Evolutionary conservation across 176 grass and related monocot species (phyloP).

Genomic region (Ensete ventricosum): DNA sequence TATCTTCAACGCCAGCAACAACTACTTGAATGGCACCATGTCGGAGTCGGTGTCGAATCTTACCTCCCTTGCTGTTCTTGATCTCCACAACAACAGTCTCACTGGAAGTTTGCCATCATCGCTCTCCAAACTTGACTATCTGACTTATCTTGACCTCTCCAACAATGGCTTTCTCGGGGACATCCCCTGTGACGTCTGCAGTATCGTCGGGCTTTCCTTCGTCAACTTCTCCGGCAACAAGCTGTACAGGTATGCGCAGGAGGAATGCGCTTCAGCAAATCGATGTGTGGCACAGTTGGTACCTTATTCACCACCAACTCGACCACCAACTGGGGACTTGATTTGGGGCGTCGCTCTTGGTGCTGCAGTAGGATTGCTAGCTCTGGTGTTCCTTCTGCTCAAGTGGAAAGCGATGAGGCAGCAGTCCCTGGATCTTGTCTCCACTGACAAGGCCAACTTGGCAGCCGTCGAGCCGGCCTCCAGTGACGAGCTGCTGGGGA

Average conservation of each 20-base stretch:
- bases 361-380: slow-evolving; percentile 22
- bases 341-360: slow-evolving; percentile 39
- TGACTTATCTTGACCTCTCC: slow-evolving; percentile 87
- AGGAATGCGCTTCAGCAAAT: slow-evolving; percentile 43
- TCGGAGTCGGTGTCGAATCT: slow-evolving; percentile 67
- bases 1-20: slow-evolving; percentile 74
- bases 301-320: slow-evolving; percentile 25
- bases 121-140: slow-evolving; percentile 53
- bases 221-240: slow-evolving; percentile 72
- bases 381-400: slow-evolving; percentile 34
- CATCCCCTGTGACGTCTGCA: slow-evolving; percentile 70
- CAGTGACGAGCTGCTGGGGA: slow-evolving; percentile 76
- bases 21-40: slow-evolving; percentile 57
- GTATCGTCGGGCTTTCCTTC: slow-evolving; percentile 56
- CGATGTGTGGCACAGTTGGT: slow-evolving; percentile 25
- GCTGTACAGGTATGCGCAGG: slow-evolving; percentile 32
- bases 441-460: slow-evolving; percentile 37
- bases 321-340: slow-evolving; percentile 21
- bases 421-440: slow-evolving; percentile 31
- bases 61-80: slow-evolving; percentile 61
- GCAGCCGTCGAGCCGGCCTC: slow-evolving; percentile 58
- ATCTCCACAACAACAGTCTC: slow-evolving; percentile 81
- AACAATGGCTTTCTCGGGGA: slow-evolving; percentile 58
- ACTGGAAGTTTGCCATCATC: slow-evolving; percentile 54
- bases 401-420: slow-evolving; percentile 40